These are phyloP conservation scores for Aspergillus sp. DNA, from an alignment of 2,329 filamentous ascomycete genomes.

Conservation along the genomic window DNA sequence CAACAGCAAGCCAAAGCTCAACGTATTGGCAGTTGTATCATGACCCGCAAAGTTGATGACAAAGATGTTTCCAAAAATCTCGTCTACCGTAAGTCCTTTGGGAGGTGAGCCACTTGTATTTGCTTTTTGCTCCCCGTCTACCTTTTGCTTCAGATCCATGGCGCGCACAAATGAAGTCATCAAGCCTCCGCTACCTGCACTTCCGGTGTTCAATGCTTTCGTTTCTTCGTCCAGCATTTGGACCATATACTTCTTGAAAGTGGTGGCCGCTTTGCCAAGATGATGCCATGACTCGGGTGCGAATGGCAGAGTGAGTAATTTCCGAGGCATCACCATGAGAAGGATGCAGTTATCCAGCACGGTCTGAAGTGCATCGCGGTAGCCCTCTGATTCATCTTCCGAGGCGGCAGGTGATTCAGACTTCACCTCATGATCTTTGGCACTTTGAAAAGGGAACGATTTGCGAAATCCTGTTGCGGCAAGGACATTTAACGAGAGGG, in stretches of 20 bases:
- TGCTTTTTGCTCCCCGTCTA: not conserved
- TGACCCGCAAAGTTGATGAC: conserved; percentile 12
- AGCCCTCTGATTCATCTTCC: not conserved
- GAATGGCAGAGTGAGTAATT: not conserved
- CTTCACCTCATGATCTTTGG: not conserved
- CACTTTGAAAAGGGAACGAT: conserved; percentile 2
- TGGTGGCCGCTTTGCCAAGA: not conserved
- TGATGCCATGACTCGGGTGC: conserved; percentile 1
- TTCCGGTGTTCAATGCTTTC: not conserved
- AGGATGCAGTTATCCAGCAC: conserved; percentile 11
- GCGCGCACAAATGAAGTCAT: conserved; percentile 12
- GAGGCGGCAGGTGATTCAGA: not conserved
- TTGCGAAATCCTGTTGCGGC: conserved; percentile 7
- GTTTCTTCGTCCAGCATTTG: conserved; percentile 9
- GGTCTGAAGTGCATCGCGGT: conserved; percentile 5
- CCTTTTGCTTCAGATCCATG: conserved; percentile 10
- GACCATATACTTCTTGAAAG: conserved; percentile 6
- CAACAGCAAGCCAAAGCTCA: conserved; percentile 1
- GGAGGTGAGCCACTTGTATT: not conserved
- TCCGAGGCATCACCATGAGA: conserved; percentile 6
- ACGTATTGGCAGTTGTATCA: conserved; percentile 9
- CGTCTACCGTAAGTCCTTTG: conserved; percentile 1
- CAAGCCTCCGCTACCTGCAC: not conserved
- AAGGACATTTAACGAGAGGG: conserved; percentile 7
- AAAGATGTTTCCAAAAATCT: conserved; percentile 12